Percentiles rank a stretch among this genome's conserved stretches.
These are phyloP conservation scores for Plasmopara halstedii DNA, from an alignment of 352 stramenopile genomes.

Conservation along the genomic window DNA sequence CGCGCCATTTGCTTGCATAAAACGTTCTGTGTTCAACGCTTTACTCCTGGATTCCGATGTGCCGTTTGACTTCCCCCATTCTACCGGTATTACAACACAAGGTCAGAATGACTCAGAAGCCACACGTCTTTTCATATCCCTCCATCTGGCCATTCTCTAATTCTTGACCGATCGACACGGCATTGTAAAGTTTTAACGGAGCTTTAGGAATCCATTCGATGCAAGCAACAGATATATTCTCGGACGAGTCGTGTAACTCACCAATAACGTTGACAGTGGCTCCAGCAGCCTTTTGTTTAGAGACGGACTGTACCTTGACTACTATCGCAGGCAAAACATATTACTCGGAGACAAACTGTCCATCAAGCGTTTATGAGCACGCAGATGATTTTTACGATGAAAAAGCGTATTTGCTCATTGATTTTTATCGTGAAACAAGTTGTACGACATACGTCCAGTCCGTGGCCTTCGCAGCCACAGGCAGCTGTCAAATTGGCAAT, in stretches of 20 bases:
- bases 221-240: conserved; percentile 23
- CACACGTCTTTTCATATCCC: not conserved
- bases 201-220: conserved; percentile 3
- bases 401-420: conserved; percentile 18
- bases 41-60: too few relatives aligned
- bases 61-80: too few relatives aligned
- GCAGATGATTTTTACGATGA: conserved; percentile 11
- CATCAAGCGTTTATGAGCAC: conserved; percentile 14
- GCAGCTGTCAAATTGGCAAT: conserved; percentile 13
- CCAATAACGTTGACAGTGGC: conserved; percentile 10
- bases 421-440: conserved; percentile 13
- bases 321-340: conserved; percentile 13
- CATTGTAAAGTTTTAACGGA: not conserved
- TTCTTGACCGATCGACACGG: not conserved
- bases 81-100: too few relatives aligned
- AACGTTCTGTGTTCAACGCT: too few relatives aligned
- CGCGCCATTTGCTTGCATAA: too few relatives aligned
- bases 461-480: conserved; percentile 7
- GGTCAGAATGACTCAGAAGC: too few relatives aligned
- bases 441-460: conserved; percentile 21
- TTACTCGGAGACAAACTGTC: conserved; percentile 17
- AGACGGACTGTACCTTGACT: conserved; percentile 5
- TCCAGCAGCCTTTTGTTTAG: conserved; percentile 3
- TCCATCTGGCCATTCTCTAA: not conserved
- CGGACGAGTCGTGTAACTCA: conserved; percentile 20